A percentile compares a stretch with the other conserved stretches of the same genome.
These are phyloP conservation scores for Aspergillus hortae DNA, from an alignment of 2,329 filamentous ascomycete species.

Conservation along the genomic window DNA sequence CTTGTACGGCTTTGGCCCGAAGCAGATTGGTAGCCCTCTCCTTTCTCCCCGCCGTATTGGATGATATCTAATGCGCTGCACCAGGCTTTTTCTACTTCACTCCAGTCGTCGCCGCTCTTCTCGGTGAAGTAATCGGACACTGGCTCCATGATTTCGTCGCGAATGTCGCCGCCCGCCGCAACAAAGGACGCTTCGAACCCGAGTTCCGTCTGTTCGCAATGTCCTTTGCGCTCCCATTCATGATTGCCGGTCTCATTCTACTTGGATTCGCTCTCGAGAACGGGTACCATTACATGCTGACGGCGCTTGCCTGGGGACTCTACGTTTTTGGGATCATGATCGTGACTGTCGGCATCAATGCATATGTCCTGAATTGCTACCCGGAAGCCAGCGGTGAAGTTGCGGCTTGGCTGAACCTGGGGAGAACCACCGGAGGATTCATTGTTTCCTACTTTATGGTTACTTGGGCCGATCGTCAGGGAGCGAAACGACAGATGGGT, in stretches of 20 bases:
- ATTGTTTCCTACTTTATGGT: slow-evolving; percentile 53
- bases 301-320: slow-evolving; percentile 50
- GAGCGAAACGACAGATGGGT: slow-evolving; percentile 45
- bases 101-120: slow-evolving; percentile 51
- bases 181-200: slow-evolving; percentile 55
- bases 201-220: slow-evolving; percentile 53
- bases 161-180: slow-evolving; percentile 41
- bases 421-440: slow-evolving; percentile 50
- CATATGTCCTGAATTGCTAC: slow-evolving; percentile 54
- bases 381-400: slow-evolving; percentile 55
- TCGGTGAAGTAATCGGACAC: slow-evolving; percentile 55
- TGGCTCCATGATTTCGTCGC: slow-evolving; percentile 55
- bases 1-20: slow-evolving; percentile 50
- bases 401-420: slow-evolving; percentile 51
- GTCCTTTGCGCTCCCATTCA: slow-evolving; percentile 48
- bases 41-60: neutral
- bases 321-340: slow-evolving; percentile 57
- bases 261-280: slow-evolving; percentile 52
- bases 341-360: slow-evolving; percentile 50
- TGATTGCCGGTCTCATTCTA: slow-evolving; percentile 49
- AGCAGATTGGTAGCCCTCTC: slow-evolving; percentile 41
- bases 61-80: neutral
- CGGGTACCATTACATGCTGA: slow-evolving; percentile 52
- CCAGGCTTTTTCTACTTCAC: slow-evolving; percentile 56
- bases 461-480: slow-evolving; percentile 45